Base-by-base conservation (phyloP, 129 eudicot species). In the Centaurea solstitialis region DNA sequence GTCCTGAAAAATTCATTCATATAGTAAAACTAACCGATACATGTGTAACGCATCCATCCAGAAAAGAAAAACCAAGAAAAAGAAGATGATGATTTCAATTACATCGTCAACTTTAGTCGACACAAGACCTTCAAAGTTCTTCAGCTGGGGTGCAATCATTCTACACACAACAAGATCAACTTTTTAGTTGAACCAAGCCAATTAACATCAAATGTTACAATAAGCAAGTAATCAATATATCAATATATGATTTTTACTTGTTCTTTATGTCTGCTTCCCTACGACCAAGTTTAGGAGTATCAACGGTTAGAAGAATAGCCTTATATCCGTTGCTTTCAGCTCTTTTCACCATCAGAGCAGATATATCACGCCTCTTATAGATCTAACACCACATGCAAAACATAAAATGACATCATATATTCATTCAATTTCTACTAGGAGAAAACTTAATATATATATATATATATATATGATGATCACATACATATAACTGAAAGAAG, bases 201-300 rank as follows among this genome's bases (percentile, higher is more conserved):
- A 7, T 41, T 41, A 41, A 41, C 10, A 41, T 41, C 47, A 41
- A 13, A 57, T 3, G 43, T 80, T 37, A 7, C n/a, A 11, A 1
- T 21, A 62, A 41, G 41, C 76, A 70, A 68, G 11, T 28, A 68
- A 28, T n/a, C n/a, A n/a, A n/a, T n/a, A n/a, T n/a, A n/a, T n/a
- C n/a, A n/a, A n/a, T n/a, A n/a, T n/a, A n/a, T 26, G 65, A 68
- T 53, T 57, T 67, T 88, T 73, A 94, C 97, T 86, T 94, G 85
- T 92, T 94, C 80, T 92, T 94, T 67, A 89, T 92, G 83, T 94
- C 98, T 68, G 94, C 91, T 86, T 92, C 97, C 76, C 98, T 85
- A 76, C 97, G 96, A 65, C 97, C 98, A 72, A 94, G 91, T 85
- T 87, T 87, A 23, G 98, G 98, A 65, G 88, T 81, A 84, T 94